Base-by-base conservation (phyloP, 352 stramenopile genomes). In the Blastocystis sp. region DNA sequence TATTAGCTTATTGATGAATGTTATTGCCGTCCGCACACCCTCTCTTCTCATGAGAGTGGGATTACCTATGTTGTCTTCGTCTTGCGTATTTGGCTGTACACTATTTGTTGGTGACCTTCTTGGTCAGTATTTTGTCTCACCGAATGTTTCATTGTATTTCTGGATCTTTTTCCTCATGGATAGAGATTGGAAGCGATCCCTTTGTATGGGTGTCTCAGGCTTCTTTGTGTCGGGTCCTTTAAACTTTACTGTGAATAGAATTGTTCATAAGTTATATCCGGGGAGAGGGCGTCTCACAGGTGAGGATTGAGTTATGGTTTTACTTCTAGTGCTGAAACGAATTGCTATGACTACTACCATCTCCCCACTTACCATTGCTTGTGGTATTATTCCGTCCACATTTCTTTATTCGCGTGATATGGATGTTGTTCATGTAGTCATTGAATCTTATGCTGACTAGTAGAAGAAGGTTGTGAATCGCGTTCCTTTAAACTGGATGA, bases 191-290 rank as follows among this genome's bases (percentile, higher is more conserved):
- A 80, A 80, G 46, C 69, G 69, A 14, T 80, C 46, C 35, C 21
- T 54, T 1, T 63, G 12, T 46, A 52, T 80, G 11, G 69, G 69
- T 24, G 24, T 80, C n/a, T 49, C 43, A 11, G 46, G 69, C 46
- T 80, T 80, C 52, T 14, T 32, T 27, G 16, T 80, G 24, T 80
- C 69, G 3, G 69, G 69, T 61, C 69, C 69, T n/a, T 59, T 80
- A 59, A 65, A 49, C 4, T 80, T 80, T 59, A 43, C 42, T n/a
- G 49, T 80, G 3, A 27, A 63, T 11, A 49, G 69, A 29, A 59
- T 80, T 9, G 69, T 80, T 21, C 27, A 59, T 54, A 80, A 80
- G 43, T 54, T 80, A 16, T 80, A 80, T 80, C 69, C 69, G 6
- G 69, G 69, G n/a, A 58, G 16, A 43, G 69, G 69, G 14, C 69